Evolutionary conservation across 2,329 filamentous ascomycete genomes (phyloP).

Genomic region (Magnaporthiopsis rhizophila): DNA sequence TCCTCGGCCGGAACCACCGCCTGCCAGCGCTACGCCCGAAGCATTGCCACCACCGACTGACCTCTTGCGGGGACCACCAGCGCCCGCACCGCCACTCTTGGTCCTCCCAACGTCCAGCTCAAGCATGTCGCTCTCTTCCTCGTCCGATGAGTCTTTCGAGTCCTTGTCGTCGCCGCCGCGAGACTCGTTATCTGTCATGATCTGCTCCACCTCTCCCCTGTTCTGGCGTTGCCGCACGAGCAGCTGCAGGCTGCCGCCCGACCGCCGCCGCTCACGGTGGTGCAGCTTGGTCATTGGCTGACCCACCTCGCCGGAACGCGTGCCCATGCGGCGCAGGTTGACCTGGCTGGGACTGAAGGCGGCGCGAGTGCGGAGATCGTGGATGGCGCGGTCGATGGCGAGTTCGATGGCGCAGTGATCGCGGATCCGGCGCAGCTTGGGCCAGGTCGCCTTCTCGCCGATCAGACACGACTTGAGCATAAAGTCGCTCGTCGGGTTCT

Average conservation of each 20-base stretch:
- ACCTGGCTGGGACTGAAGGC: conserved; percentile 61
- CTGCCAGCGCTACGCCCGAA: neutral
- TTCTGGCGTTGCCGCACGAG: conserved; percentile 25
- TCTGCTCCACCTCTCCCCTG: conserved; percentile 23
- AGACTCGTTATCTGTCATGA: conserved; percentile 9
- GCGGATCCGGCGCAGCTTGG: conserved; percentile 73
- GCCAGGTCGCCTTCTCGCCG: conserved; percentile 87
- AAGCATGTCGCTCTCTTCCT: conserved; percentile 17
- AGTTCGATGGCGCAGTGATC: conserved; percentile 87
- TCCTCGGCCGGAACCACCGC: conserved; percentile 1
- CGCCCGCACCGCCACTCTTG: neutral
- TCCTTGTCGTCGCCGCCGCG: conserved; percentile 5
- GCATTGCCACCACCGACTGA: neutral
- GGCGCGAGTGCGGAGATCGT: conserved; percentile 57
- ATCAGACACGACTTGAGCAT: conserved; percentile 71
- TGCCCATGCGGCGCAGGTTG: conserved; percentile 42
- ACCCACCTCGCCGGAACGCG: conserved; percentile 23
- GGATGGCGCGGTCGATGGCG: conserved; percentile 69
- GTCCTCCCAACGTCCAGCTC: conserved; percentile 15
- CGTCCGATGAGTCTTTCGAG: conserved; percentile 12
- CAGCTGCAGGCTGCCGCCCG: conserved; percentile 39
- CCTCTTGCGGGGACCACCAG: neutral
- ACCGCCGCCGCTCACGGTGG: conserved; percentile 33
- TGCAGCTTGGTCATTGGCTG: conserved; percentile 9
- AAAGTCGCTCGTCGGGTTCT: conserved; percentile 78